A percentile compares a stretch with the other conserved stretches of the same genome.
phyloP scores from a whole-genome alignment of 495 filamentous ascomycete species.

The Hyaloscypha variabilis region DNA sequence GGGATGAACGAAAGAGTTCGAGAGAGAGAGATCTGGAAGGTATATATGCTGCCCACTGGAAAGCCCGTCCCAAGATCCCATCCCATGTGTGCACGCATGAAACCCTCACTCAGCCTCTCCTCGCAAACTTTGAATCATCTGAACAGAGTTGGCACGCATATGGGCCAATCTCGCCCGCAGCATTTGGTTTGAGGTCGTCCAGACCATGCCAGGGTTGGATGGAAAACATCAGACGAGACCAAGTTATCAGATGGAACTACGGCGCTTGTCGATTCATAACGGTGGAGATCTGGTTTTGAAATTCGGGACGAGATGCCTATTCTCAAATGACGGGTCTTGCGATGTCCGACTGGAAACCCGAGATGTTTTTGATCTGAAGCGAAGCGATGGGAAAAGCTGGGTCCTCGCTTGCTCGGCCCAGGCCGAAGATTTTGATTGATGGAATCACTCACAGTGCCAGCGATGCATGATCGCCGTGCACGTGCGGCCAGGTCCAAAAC shows the following conservation, averaged over 20 bases:
- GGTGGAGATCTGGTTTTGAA: constrained; percentile 3
- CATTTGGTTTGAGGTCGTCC: not conserved
- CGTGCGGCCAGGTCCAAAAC: not conserved
- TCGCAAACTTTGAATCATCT: not conserved
- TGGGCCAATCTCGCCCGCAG: not conserved
- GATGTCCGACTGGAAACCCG: constrained; percentile 17
- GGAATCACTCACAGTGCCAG: not conserved
- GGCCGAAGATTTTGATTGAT: not conserved
- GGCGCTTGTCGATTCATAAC: not conserved
- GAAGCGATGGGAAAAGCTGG: constrained; percentile 10
- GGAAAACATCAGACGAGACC: not conserved
- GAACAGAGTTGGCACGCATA: not conserved
- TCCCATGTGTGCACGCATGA: not conserved
- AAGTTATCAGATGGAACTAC: not conserved
- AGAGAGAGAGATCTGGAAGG: not conserved
- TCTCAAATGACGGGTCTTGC: not conserved
- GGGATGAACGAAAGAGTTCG: constrained; percentile 23
- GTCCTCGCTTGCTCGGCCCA: not conserved
- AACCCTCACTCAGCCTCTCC: constrained; percentile 1
- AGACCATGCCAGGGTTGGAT: not conserved
- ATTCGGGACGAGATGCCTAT: constrained; percentile 8
- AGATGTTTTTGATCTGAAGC: constrained; percentile 22
- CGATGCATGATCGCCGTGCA: not conserved
- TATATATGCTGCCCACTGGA: constrained; percentile 19
- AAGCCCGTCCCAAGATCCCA: not conserved